Evolutionary conservation across 768 basidiomycete genomes (phyloP).

Genomic region (Amanita rimosa): DNA sequence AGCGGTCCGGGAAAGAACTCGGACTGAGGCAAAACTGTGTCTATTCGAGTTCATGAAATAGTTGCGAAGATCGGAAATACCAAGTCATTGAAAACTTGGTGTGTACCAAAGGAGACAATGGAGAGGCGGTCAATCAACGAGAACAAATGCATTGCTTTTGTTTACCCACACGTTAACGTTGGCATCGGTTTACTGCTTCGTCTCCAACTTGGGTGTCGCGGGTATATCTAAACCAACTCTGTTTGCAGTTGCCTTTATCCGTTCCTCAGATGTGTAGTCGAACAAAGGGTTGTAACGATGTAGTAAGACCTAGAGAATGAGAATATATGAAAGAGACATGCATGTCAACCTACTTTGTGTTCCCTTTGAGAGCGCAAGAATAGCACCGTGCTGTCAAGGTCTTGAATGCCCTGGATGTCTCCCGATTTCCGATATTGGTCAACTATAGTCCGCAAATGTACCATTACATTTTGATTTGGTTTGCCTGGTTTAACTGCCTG

Average conservation of each 20-base stretch:
- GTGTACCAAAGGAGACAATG: too few species aligned
- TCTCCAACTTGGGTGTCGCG: constrained; percentile 17
- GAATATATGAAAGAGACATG: not conserved
- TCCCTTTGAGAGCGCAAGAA: constrained; percentile 67
- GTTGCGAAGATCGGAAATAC: too few species aligned
- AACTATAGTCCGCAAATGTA: constrained; percentile 44
- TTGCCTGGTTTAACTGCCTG: constrained; percentile 21
- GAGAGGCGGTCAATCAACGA: too few species aligned
- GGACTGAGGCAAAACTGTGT: too few species aligned
- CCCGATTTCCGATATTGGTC: constrained; percentile 25
- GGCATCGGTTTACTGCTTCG: not conserved
- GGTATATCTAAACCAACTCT: constrained; percentile 87
- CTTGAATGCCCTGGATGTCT: constrained; percentile 22
- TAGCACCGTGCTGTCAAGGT: constrained; percentile 46
- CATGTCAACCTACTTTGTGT: constrained; percentile 47
- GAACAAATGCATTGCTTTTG: too few species aligned
- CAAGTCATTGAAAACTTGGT: too few species aligned
- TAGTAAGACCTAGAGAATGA: constrained; percentile 45
- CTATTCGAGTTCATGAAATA: constrained; percentile 9
- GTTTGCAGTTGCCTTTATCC: constrained; percentile 74
- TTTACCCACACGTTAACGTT: too few species aligned
- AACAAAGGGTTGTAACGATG: constrained; percentile 82
- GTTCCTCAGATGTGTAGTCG: constrained; percentile 70
- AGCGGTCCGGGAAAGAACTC: too few species aligned
- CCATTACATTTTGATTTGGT: constrained; percentile 29